Percentiles rank a stretch among this genome's conserved stretches.
Evolutionary conservation across 2,329 filamentous ascomycete genomes (phyloP).

Genomic region (Aureobasidium sp.): DNA sequence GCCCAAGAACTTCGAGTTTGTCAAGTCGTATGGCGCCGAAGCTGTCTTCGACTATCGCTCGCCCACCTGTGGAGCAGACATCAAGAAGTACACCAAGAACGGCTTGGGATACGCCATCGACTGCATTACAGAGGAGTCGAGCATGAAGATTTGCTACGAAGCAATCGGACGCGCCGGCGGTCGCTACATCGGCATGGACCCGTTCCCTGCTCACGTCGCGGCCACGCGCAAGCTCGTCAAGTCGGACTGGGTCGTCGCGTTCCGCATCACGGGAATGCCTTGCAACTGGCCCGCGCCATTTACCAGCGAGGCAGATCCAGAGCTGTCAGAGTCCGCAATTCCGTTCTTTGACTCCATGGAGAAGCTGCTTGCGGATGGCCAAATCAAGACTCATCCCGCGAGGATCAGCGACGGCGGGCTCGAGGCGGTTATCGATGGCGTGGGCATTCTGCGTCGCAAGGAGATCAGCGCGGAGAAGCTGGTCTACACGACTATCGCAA

Average conservation of each 20-base stretch:
- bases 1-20: slow-evolving; percentile 36
- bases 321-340: background rate
- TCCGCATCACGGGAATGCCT: slow-evolving; percentile 4
- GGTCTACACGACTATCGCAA: background rate
- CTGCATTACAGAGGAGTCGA: slow-evolving; percentile 32
- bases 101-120: slow-evolving; percentile 37
- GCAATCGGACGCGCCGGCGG: slow-evolving; percentile 35
- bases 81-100: slow-evolving; percentile 35
- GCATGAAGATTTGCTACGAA: slow-evolving; percentile 15
- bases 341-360: background rate
- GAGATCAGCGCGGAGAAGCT: slow-evolving; percentile 3
- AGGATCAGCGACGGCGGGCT: background rate
- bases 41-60: slow-evolving; percentile 40
- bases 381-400: background rate
- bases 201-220: slow-evolving; percentile 21
- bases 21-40: slow-evolving; percentile 37
- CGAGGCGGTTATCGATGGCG: background rate
- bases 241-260: slow-evolving; percentile 11
- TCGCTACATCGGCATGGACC: slow-evolving; percentile 33
- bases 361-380: background rate
- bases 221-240: slow-evolving; percentile 8
- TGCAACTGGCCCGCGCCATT: background rate
- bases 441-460: background rate
- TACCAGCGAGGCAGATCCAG: slow-evolving; percentile 1
- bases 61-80: slow-evolving; percentile 27